Evolutionary conservation across 192 early-diverging fungal species (phyloP), one percentile per base, ranked within the genome.

Genomic region (Globomyces pollinis-pini): DNA sequence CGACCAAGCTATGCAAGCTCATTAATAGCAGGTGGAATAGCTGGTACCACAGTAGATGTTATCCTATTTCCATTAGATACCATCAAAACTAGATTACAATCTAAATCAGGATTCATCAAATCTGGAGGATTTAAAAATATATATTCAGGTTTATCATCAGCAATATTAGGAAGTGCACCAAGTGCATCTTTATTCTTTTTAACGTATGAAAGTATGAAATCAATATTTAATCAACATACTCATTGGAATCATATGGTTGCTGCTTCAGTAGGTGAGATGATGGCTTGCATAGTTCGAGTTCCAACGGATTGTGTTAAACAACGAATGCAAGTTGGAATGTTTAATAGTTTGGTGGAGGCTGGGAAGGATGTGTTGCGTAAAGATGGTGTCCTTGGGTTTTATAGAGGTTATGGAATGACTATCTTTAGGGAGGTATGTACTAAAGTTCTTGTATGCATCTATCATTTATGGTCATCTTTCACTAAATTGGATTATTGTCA

Each of bases 281-380:
- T 84, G 6, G 95, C 95, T 3, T 96, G 95, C 63, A 67, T 90
- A 44, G 84, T 95, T 26, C 79, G 95, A 16, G 93, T 96, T 16
- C 95, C 95, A 1, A 96, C 95, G 13, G 95, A 98, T 61, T 88
- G 96, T 13, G 80, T 94, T 50, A 98, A 98, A 66, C 91, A 94
- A 66, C 76, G 95, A 42, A 86, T 98, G 88, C 95, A 98, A 69
- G 84, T 91, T 75, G 88, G 65, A 55, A 43, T 71, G 66, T 61
- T 57, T 34, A 1, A 43, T 29, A 34, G 60, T 66, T n/a, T 54
- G 41, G 39, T 32, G 23, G 3, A 18, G 1, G 91, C 93, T 9
- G 61, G 91, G 8, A 68, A 67, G 28, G 65, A 78, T 39, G 91
- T 91, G 6, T 64, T 86, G 44, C 51, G 68, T 1, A 61, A 73